These are phyloP conservation scores for Linnemannia zychae DNA, from an alignment of 192 early-diverging fungal species.

Conservation along the genomic window DNA sequence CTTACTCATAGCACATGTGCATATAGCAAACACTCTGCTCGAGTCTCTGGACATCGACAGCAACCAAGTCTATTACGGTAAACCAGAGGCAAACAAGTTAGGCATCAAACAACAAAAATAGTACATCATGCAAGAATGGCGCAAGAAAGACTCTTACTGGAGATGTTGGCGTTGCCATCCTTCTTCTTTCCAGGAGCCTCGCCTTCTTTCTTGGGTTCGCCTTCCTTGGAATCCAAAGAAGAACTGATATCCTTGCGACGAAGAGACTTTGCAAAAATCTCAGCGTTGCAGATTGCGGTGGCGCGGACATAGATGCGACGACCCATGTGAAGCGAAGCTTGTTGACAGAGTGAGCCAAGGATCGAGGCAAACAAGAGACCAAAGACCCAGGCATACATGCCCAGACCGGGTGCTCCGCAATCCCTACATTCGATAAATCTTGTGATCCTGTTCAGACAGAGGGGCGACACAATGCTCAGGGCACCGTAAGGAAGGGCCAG, in stretches of 20 bases:
- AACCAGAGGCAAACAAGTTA: slow-evolving; percentile 1
- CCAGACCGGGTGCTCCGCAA: slow-evolving; percentile 2
- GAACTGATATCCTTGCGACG: slow-evolving; percentile 51
- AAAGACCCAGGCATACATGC: slow-evolving; percentile 64
- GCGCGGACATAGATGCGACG: slow-evolving; percentile 67
- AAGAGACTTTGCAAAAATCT: slow-evolving; percentile 61
- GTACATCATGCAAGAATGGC: not conserved
- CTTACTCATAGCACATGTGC: slow-evolving; percentile 61
- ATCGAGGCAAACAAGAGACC: slow-evolving; percentile 63
- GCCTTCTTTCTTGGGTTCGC: slow-evolving; percentile 27
- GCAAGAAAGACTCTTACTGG: slow-evolving; percentile 5
- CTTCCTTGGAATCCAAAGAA: slow-evolving; percentile 47
- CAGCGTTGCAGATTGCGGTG: slow-evolving; percentile 45
- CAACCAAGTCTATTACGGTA: slow-evolving; percentile 41
- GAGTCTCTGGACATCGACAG: slow-evolving; percentile 40
- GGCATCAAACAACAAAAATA: not conserved
- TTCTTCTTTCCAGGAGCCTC: slow-evolving; percentile 2
- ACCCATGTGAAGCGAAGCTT: slow-evolving; percentile 71
- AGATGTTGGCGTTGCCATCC: not conserved
- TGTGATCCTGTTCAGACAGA: not conserved
- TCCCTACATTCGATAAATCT: slow-evolving; percentile 4
- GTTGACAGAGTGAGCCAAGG: slow-evolving; percentile 54
- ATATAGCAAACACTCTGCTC: slow-evolving; percentile 29
- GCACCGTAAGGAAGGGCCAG: slow-evolving; percentile 1
- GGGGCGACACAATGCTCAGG: not conserved